Conservation (phyloP, 352 stramenopile species). For the Phytophthora capsici region DNA sequence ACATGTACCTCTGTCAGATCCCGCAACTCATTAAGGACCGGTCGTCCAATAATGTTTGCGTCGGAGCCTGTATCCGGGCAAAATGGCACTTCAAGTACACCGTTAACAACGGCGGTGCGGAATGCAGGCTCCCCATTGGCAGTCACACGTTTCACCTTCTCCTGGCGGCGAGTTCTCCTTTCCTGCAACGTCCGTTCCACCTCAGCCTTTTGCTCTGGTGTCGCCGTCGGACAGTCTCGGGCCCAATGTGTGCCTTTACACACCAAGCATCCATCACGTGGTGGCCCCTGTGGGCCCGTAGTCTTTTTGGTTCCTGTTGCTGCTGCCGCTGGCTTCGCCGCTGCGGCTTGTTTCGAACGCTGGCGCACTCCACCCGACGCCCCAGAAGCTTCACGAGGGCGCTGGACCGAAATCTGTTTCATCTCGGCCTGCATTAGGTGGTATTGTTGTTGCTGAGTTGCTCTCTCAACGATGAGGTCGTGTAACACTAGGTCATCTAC, state of each 20-base stretch:
- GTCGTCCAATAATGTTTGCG: constrained; percentile 11
- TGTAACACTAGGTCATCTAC: constrained; percentile 13
- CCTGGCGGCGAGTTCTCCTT: not conserved
- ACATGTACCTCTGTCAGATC: not conserved
- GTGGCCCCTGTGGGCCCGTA: not conserved
- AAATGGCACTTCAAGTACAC: constrained; percentile 1
- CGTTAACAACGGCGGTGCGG: not conserved
- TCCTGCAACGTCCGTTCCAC: not conserved
- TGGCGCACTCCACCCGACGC: not conserved
- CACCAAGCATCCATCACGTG: not conserved
- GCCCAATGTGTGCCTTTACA: constrained; percentile 13
- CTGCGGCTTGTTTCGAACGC: no score
- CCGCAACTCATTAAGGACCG: not conserved
- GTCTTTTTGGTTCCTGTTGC: not conserved
- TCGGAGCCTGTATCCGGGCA: constrained; percentile 9
- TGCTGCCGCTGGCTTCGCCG: not conserved
- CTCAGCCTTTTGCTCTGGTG: constrained; percentile 11
- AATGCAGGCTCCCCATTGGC: constrained; percentile 2
- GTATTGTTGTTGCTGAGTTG: constrained; percentile 16
- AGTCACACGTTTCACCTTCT: constrained; percentile 3
- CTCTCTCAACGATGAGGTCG: constrained; percentile 24
- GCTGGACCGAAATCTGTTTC: not conserved
- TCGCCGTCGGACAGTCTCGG: constrained; percentile 9
- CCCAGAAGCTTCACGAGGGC: not conserved
- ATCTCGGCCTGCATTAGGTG: constrained; percentile 15